Conservation (phyloP, 768 basidiomycete species). For the Rubroboletus pulcherrimus region DNA sequence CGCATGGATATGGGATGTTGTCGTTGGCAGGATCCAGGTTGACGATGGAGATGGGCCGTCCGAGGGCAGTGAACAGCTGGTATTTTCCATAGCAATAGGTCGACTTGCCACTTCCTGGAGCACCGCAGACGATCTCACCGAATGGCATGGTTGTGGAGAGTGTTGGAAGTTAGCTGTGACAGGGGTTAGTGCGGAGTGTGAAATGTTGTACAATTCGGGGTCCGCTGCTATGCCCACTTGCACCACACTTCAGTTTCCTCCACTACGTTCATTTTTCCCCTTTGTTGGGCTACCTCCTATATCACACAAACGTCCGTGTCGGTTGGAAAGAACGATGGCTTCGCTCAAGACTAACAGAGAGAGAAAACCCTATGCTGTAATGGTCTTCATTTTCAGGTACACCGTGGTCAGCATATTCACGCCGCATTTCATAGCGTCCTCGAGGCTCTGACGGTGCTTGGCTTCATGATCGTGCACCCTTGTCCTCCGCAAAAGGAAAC, state of each 20-base stretch:
- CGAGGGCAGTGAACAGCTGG: constrained; percentile 83
- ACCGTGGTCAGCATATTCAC: not conserved
- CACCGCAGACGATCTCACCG: constrained; percentile 82
- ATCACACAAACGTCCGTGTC: not conserved
- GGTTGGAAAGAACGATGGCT: constrained; percentile 18
- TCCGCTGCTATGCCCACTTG: constrained; percentile 3
- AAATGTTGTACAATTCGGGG: constrained; percentile 2
- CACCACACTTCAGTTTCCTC: not conserved
- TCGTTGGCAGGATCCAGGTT: constrained; percentile 97
- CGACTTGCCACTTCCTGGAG: constrained; percentile 84
- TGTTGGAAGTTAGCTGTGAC: too few relatives aligned
- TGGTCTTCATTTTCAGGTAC: constrained; percentile 3
- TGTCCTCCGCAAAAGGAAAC: constrained; percentile 30
- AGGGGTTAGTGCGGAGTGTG: constrained; percentile 12
- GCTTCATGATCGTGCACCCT: constrained; percentile 73
- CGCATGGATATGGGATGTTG: constrained; percentile 85
- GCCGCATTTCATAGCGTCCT: constrained; percentile 48
- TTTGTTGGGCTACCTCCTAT: not conserved
- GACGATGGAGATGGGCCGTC: constrained; percentile 82
- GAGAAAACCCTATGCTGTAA: constrained; percentile 44
- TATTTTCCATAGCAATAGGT: constrained; percentile 87
- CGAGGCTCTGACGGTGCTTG: constrained; percentile 60
- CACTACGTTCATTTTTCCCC: not conserved
- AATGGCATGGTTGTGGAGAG: constrained; percentile 62
- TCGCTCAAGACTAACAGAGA: constrained; percentile 29